Base-by-base conservation (phyloP, 148 eudicot species). In the Rhododendron vialii region DNA sequence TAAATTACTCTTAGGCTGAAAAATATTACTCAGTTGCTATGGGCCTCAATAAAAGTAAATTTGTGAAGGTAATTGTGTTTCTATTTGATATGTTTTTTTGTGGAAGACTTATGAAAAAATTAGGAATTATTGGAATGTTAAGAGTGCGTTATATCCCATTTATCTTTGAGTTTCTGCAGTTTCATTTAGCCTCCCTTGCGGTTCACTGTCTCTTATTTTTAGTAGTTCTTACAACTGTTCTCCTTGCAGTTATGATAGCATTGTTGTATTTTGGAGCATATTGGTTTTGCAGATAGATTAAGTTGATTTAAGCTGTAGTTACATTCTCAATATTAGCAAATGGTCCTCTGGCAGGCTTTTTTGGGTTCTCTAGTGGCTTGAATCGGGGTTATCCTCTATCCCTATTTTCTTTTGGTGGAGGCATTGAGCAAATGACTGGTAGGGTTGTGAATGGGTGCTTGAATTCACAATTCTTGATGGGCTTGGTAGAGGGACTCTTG, bases 61-160 rank as follows among this genome's bases (percentile, higher is more conserved):
- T 51, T 1, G 2, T 28, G 82, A 50, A 81, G 84, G 43, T 36
- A 18, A 9, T n/a, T 35, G 50, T 59, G 51, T 82, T 36, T 22
- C 84, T 82, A 82, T 5, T 59, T 57, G 48, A 22, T 55, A 80
- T 30, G 24, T 57, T 82, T 82, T 82, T 82, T 41, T 41, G 26
- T 35, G 3, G 8, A 80, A 26, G 61, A 51, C 10, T 53, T 53
- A 5, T 8, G 1, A 4, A 81, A 33, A 53, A 28, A 24, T 81
- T 81, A 53, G 35, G 35, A 28, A 51, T 20, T 81, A 81, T 35
- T 22, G 57, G 28, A 55, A 57, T 33, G 38, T 55, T 57, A 81
- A 41, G 26, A 55, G 45, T 24, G 2, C 15, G 13, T 57, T 36
- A 59, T 30, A 35, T 55, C 83, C 45, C 35, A 57, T 24, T 35